These are phyloP conservation scores for Oehlia diaphana DNA, from an alignment of 192 early-diverging fungal species.

Conservation along the genomic window DNA sequence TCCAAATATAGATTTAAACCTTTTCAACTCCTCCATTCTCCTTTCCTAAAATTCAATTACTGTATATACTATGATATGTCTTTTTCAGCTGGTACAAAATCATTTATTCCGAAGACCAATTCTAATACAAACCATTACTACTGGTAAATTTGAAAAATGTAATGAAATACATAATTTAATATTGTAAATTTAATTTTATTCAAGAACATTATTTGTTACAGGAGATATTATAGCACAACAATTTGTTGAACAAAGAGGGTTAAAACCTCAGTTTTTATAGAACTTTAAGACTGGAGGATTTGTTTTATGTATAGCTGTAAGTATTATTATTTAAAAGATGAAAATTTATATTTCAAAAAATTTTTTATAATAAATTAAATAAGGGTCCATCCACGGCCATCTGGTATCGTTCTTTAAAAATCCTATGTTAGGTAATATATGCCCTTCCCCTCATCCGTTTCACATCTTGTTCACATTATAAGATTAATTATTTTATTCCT, in stretches of 20 bases:
- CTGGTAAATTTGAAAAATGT: not conserved
- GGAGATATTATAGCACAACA: constrained; percentile 18
- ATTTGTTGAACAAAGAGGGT: not conserved
- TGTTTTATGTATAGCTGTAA: not conserved
- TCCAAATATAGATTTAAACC: too few relatives aligned
- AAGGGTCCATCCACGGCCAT: constrained; percentile 50
- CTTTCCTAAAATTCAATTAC: too few relatives aligned
- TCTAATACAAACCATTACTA: not conserved
- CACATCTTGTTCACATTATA: too few relatives aligned
- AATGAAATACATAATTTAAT: not conserved
- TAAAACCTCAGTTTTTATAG: not conserved
- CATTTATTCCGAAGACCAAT: not conserved
- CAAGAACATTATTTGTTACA: not conserved
- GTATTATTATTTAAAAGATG: not conserved
- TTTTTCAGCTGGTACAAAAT: not conserved
- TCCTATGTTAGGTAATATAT: constrained; percentile 27
- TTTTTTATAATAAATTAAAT: not conserved
- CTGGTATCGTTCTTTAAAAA: constrained; percentile 69
- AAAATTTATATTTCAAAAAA: too few relatives aligned
- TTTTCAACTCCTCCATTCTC: too few relatives aligned
- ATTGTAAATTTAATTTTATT: not conserved
- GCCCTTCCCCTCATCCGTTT: too few relatives aligned
- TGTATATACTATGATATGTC: not conserved
- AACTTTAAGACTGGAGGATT: not conserved
- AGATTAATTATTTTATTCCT: constrained; percentile 10